Conservation (phyloP, 768 basidiomycete genomes). For the Hygrophorus pudorinus region DNA sequence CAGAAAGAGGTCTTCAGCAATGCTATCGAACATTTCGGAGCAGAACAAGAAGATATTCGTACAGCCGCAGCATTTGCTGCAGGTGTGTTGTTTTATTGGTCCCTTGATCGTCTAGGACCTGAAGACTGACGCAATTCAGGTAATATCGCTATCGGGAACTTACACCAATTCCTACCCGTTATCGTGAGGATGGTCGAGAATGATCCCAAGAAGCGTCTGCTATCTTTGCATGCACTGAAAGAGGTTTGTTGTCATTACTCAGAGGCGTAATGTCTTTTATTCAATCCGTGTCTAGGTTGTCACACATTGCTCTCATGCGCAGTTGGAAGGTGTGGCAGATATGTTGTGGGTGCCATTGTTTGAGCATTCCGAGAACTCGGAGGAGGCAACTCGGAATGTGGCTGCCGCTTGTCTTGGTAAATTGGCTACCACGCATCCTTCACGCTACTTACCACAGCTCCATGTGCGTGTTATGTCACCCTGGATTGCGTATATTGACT, state of each 20-base stretch:
- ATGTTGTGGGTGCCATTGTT: constrained; percentile 89
- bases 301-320: constrained; percentile 77
- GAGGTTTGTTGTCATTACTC: constrained; percentile 43
- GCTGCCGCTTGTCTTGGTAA: constrained; percentile 96
- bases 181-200: constrained; percentile 72
- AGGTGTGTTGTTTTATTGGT: constrained; percentile 29
- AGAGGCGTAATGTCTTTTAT: background rate
- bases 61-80: constrained; percentile 92
- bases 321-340: constrained; percentile 82
- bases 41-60: constrained; percentile 77
- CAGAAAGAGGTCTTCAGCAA: constrained; percentile 72
- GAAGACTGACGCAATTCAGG: constrained; percentile 31
- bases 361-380: constrained; percentile 79
- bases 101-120: background rate
- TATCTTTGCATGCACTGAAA: constrained; percentile 88
- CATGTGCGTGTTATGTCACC: constrained; percentile 43
- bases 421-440: constrained; percentile 84
- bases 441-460: constrained; percentile 84
- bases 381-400: constrained; percentile 89
- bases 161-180: constrained; percentile 75
- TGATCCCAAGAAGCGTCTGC: constrained; percentile 68
- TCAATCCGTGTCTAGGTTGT: constrained; percentile 51
- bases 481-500: background rate
- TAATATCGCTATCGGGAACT: constrained; percentile 92
- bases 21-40: constrained; percentile 63